Percentiles rank a stretch among this genome's conserved stretches.
These are phyloP conservation scores for Lactifluus subvellereus DNA, from an alignment of 768 basidiomycete genomes.

Conservation along the genomic window DNA sequence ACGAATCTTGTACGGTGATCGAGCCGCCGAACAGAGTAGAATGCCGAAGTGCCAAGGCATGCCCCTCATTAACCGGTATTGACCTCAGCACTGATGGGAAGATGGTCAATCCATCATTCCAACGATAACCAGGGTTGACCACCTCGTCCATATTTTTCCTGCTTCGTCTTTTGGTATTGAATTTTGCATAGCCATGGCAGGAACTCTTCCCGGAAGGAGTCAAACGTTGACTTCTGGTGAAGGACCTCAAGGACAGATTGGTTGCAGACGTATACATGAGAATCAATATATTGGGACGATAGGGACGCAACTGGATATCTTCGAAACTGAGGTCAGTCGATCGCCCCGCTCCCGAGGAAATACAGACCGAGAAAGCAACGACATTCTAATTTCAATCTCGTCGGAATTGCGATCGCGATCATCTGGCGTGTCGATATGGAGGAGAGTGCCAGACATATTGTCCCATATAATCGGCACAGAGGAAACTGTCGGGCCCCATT, in stretches of 20 bases:
- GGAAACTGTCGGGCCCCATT: conserved; percentile 52
- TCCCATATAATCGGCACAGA: conserved; percentile 63
- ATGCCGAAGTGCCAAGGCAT: conserved; percentile 50
- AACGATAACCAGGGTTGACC: conserved; percentile 20
- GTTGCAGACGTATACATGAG: conserved; percentile 88
- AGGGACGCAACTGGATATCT: conserved; percentile 71
- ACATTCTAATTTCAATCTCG: conserved; percentile 71
- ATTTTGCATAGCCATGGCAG: conserved; percentile 89
- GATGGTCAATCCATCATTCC: not conserved
- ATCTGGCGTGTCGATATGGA: conserved; percentile 69
- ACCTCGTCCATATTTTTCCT: conserved; percentile 56
- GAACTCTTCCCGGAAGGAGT: conserved; percentile 86
- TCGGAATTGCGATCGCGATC: conserved; percentile 61
- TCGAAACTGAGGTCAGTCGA: conserved; percentile 1
- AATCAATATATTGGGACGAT: conserved; percentile 67
- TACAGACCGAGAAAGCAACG: conserved; percentile 59
- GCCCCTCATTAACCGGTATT: conserved; percentile 40
- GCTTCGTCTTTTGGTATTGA: conserved; percentile 62
- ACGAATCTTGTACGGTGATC: conserved; percentile 11
- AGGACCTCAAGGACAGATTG: conserved; percentile 67
- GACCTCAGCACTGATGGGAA: conserved; percentile 41
- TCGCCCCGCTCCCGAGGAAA: conserved; percentile 14
- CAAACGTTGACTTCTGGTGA: conserved; percentile 59
- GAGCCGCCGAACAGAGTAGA: conserved; percentile 42
- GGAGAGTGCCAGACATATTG: conserved; percentile 52